Base-by-base conservation (phyloP, 306 rosid species). In the Vigna mungo region DNA sequence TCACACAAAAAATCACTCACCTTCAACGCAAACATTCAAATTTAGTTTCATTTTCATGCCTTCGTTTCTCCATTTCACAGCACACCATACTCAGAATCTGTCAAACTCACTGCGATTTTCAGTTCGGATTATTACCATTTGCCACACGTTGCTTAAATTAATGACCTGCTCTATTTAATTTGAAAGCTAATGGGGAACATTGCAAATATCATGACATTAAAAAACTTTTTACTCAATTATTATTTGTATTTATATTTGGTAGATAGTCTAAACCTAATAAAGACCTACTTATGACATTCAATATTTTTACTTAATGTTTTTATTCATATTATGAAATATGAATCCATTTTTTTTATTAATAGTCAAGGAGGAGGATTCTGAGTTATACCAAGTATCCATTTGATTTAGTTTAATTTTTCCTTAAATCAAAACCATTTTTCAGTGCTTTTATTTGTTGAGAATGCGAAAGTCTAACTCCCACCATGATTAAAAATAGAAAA, bases 181-280 rank as follows among this genome's bases (percentile, higher is more conserved):
- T 43, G 17, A 23, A 56, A 72, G 17, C 18, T 23, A 39, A 20
- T 4, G 7, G 21, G 16, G 30, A 36, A 16, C 52, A 23, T 23
- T 72, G 53, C 77, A 14, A 55, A 72, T 37, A 72, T 39, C 25
- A 25, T 21, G 3, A 41, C 12, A 71, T 20, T 72, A 39, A 14
- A 14, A 4, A 23, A 6, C 53, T 15, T 21, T 21, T 39, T n/a
- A 55, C 55, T 56, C 52, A 4, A 37, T 9, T 63, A 30, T 39
- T 39, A 39, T 39, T 60, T 58, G 0, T 25, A 6, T 58, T 58
- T 58, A 48, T 14, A 39, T 4, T 39, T 2, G 10, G 47, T 43
- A 9, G 1, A 43, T 5, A 3, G 15, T 44, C 49, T 0, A 44
- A 12, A 14, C 14, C 15, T 44, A 44, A 44, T 44, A 44, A 12